A percentile compares a stretch with the other conserved stretches of the same genome.
These are phyloP conservation scores for Coemansia sp. DNA, from an alignment of 192 early-diverging fungal genomes.

Conservation along the genomic window DNA sequence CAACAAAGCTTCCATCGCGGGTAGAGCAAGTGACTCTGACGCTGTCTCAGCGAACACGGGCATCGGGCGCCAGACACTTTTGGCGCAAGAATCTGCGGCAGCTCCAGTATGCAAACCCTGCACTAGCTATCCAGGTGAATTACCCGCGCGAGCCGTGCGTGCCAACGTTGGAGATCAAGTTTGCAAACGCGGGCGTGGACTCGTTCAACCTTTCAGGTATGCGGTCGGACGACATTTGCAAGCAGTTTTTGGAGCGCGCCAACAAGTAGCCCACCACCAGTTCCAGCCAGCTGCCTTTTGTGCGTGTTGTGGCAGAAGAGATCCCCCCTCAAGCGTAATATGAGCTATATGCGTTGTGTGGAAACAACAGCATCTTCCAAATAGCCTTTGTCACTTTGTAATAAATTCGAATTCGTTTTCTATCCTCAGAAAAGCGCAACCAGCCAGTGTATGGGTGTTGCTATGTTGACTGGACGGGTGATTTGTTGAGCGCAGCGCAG, in stretches of 20 bases:
- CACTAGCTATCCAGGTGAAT: slow-evolving; percentile 42
- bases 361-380: too few species aligned
- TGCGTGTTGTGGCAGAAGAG: too few species aligned
- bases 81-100: slow-evolving; percentile 53
- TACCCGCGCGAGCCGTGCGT: slow-evolving; percentile 48
- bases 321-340: not conserved
- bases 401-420: not conserved
- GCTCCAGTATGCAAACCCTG: slow-evolving; percentile 53
- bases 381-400: not conserved
- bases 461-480: too few species aligned
- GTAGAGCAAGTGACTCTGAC: slow-evolving; percentile 46
- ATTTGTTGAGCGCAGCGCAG: too few species aligned
- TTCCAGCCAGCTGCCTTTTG: too few species aligned
- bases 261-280: not conserved
- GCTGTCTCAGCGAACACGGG: slow-evolving; percentile 53
- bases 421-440: not conserved
- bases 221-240: slow-evolving; percentile 49
- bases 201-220: slow-evolving; percentile 35
- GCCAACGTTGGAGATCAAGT: slow-evolving; percentile 49
- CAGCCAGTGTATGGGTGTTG: too few species aligned
- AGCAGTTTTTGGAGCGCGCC: slow-evolving; percentile 24
- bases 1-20: slow-evolving; percentile 35
- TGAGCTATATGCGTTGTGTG: too few species aligned
- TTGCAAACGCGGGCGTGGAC: slow-evolving; percentile 19
- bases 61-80: slow-evolving; percentile 51